A percentile compares a stretch with the other conserved stretches of the same genome.
Evolutionary conservation across 1,284 basidiomycete genomes (phyloP).

Genomic region (Irpex rosettiformis): DNA sequence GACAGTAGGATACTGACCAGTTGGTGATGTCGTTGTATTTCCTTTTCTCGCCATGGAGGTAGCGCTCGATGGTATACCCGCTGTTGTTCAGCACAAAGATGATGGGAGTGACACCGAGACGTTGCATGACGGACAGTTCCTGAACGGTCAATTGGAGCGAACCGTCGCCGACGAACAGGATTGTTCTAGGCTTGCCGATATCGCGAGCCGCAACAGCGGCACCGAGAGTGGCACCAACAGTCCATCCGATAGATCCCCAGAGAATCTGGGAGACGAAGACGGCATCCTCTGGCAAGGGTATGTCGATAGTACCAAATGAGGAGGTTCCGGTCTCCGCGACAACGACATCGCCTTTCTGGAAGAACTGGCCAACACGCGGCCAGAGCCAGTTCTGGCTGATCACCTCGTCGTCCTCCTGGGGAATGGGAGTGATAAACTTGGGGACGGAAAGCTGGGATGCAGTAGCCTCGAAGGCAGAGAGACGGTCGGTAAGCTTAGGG

Average conservation of each 20-base stretch:
- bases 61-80: conserved; percentile 87
- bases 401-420: conserved; percentile 41
- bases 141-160: conserved; percentile 62
- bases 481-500: conserved; percentile 59
- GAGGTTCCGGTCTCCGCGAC: conserved; percentile 75
- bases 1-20: conserved; percentile 38
- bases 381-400: conserved; percentile 86
- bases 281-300: conserved; percentile 67
- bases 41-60: conserved; percentile 63
- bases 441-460: conserved; percentile 47
- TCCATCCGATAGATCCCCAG: conserved; percentile 89
- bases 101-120: conserved; percentile 66
- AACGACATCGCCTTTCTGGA: conserved; percentile 75
- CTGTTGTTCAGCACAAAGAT: conserved; percentile 88
- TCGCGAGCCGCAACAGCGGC: conserved; percentile 79
- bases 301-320: conserved; percentile 51
- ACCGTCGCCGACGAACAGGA: conserved; percentile 88
- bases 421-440: conserved; percentile 43
- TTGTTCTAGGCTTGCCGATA: conserved; percentile 57
- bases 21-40: conserved; percentile 74
- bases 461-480: conserved; percentile 38
- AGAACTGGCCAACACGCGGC: conserved; percentile 80
- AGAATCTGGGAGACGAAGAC: conserved; percentile 75
- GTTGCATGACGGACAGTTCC: conserved; percentile 79
- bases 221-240: conserved; percentile 74